Evolutionary conservation across 345 rosid genomes (phyloP).

Genomic region (Rhodamnia argentea): DNA sequence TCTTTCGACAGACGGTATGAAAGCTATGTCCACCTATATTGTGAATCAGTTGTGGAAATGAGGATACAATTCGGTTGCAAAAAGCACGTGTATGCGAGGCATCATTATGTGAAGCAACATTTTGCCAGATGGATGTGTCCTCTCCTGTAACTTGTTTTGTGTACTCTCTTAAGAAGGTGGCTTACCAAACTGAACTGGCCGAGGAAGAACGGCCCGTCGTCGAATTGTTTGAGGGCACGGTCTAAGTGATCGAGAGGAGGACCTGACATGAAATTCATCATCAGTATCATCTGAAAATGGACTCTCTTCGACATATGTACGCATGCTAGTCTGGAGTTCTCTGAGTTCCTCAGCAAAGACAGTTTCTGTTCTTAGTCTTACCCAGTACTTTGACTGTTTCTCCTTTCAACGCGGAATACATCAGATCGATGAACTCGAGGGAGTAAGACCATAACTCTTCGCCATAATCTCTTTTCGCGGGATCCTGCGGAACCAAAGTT

Average conservation of each 20-base stretch:
- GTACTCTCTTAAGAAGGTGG: neutral
- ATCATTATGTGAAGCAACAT: neutral
- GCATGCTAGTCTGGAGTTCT: neutral
- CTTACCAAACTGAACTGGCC: slow-evolving; percentile 70
- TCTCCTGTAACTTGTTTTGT: neutral
- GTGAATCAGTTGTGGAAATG: neutral
- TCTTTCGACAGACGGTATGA: slow-evolving; percentile 52
- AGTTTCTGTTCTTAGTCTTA: slow-evolving; percentile 9
- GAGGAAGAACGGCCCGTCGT: slow-evolving; percentile 84
- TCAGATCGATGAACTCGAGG: slow-evolving; percentile 27
- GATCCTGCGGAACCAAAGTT: slow-evolving; percentile 35
- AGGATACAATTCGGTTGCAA: neutral
- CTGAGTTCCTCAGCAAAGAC: neutral
- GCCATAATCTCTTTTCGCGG: slow-evolving; percentile 41
- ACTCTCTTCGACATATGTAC: neutral
- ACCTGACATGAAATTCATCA: slow-evolving; percentile 18
- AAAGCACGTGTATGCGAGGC: neutral
- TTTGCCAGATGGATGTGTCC: neutral
- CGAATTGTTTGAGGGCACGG: slow-evolving; percentile 48
- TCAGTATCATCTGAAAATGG: neutral
- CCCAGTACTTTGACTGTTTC: slow-evolving; percentile 47
- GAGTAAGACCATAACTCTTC: slow-evolving; percentile 49
- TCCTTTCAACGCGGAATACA: slow-evolving; percentile 48
- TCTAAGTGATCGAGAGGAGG: slow-evolving; percentile 72
- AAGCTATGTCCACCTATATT: slow-evolving; percentile 65